phyloP scores from a whole-genome alignment of 345 rosid genomes.

The Firmiana major region DNA sequence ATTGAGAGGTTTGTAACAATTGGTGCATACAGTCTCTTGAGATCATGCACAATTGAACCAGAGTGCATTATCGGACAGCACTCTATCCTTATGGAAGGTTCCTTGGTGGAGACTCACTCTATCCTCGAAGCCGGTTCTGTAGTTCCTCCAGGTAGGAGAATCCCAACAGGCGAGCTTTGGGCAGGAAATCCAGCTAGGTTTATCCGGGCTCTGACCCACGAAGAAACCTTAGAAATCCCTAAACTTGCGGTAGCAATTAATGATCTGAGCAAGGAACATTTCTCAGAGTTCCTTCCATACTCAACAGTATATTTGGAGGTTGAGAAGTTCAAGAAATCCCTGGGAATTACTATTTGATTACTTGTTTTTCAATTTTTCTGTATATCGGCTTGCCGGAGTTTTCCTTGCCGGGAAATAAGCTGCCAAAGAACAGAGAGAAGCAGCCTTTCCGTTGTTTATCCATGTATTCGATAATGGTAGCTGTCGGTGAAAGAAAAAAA shows the following conservation, averaged over 20 bases:
- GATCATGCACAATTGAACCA: constrained; percentile 95
- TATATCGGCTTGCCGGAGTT: constrained; percentile 24
- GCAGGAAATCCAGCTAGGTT: constrained; percentile 97
- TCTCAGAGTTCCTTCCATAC: constrained; percentile 86
- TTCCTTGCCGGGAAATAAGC: constrained; percentile 54
- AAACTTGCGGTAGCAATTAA: constrained; percentile 93
- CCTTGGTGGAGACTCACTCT: constrained; percentile 87
- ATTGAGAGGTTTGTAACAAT: constrained; percentile 88
- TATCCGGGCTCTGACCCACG: constrained; percentile 76
- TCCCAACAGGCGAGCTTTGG: constrained; percentile 95
- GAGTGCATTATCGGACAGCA: constrained; percentile 97
- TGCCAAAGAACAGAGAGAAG: constrained; percentile 43
- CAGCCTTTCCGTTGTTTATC: constrained; percentile 9
- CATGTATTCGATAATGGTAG: constrained; percentile 22
- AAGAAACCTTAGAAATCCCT: constrained; percentile 88
- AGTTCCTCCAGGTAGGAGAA: constrained; percentile 92
- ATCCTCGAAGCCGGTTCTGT: constrained; percentile 96
- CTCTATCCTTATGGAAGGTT: constrained; percentile 98
- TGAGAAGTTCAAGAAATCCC: constrained; percentile 79
- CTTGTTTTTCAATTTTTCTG: constrained; percentile 8
- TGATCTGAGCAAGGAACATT: constrained; percentile 69
- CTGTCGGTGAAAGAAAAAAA: no score
- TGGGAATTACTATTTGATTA: constrained; percentile 59
- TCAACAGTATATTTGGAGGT: constrained; percentile 92
- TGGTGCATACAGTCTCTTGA: constrained; percentile 81